These are phyloP conservation scores for Cladosporium sp. DNA, from an alignment of 2,329 filamentous ascomycete genomes.

Conservation along the genomic window DNA sequence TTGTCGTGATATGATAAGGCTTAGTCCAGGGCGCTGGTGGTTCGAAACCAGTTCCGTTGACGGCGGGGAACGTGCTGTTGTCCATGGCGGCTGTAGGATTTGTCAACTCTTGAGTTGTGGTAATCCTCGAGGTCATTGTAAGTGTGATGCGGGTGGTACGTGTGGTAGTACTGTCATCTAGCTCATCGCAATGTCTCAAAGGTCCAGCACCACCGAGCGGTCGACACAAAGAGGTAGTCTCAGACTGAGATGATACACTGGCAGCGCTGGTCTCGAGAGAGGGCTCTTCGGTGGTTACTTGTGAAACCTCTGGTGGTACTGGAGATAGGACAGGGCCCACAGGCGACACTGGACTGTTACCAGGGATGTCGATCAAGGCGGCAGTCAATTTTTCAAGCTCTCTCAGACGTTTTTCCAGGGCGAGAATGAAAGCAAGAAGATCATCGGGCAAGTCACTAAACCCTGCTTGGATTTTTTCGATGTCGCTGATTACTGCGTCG, in stretches of 20 bases:
- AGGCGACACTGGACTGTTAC: neutral
- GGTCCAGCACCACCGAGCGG: too few species aligned
- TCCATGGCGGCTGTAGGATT: neutral
- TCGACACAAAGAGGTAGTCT: too few species aligned
- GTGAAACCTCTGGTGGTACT: neutral
- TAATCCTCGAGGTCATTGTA: neutral
- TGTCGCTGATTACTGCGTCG: conserved; percentile 17
- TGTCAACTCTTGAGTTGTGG: neutral
- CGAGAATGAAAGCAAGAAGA: conserved; percentile 16
- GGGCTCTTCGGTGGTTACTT: neutral
- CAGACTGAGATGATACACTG: neutral
- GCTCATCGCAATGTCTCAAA: too few species aligned
- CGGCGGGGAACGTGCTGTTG: neutral
- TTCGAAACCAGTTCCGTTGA: neutral
- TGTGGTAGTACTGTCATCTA: neutral
- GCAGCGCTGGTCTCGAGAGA: neutral
- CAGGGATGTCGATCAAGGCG: conserved; percentile 4
- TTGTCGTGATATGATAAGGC: neutral
- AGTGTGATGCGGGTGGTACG: conserved; percentile 1
- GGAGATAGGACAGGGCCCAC: conserved; percentile 4
- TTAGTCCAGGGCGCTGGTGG: conserved; percentile 5
- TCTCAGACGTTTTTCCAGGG: conserved; percentile 14
- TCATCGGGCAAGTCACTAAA: conserved; percentile 17
- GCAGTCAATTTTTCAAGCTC: conserved; percentile 16
- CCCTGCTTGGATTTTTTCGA: conserved; percentile 17